Conservation (phyloP, 768 basidiomycete genomes). For the Pisolithus microcarpus region DNA sequence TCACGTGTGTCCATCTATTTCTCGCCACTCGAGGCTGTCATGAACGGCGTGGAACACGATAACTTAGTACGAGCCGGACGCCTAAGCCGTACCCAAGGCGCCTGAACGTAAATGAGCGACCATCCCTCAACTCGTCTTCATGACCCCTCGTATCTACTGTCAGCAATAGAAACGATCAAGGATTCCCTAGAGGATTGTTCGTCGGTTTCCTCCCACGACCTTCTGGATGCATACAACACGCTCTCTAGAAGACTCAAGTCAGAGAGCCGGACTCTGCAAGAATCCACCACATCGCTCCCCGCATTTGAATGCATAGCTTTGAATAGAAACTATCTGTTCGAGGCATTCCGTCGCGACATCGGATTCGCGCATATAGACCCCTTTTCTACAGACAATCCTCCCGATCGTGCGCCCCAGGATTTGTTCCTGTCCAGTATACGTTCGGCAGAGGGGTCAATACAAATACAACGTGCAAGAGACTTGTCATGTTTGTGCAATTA, state of each 20-base stretch:
- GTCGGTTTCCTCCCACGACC: slow-evolving; percentile 42
- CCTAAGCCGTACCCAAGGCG: too few species aligned
- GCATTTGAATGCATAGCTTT: slow-evolving; percentile 26
- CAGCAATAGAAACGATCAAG: slow-evolving; percentile 40
- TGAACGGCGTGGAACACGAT: neutral
- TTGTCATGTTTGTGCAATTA: slow-evolving; percentile 43
- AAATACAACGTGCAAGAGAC: slow-evolving; percentile 35
- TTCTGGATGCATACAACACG: slow-evolving; percentile 54
- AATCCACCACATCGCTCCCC: slow-evolving; percentile 2
- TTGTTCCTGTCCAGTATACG: neutral
- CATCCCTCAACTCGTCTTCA: slow-evolving; percentile 2
- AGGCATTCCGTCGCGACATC: slow-evolving; percentile 48
- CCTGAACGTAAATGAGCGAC: neutral
- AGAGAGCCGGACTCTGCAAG: slow-evolving; percentile 5
- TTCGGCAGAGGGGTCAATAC: slow-evolving; percentile 22
- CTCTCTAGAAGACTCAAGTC: slow-evolving; percentile 40
- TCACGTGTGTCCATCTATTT: neutral
- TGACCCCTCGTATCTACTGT: slow-evolving; percentile 27
- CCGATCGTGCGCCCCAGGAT: slow-evolving; percentile 4
- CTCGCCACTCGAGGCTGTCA: neutral
- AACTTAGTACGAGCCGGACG: neutral
- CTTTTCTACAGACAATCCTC: slow-evolving; percentile 13
- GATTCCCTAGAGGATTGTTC: slow-evolving; percentile 37
- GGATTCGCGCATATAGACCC: slow-evolving; percentile 34
- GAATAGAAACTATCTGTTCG: slow-evolving; percentile 29